Percentiles rank a stretch among this genome's conserved stretches.
These are phyloP conservation scores for Deinandra increscens DNA, from an alignment of 129 eudicot species.

Conservation along the genomic window DNA sequence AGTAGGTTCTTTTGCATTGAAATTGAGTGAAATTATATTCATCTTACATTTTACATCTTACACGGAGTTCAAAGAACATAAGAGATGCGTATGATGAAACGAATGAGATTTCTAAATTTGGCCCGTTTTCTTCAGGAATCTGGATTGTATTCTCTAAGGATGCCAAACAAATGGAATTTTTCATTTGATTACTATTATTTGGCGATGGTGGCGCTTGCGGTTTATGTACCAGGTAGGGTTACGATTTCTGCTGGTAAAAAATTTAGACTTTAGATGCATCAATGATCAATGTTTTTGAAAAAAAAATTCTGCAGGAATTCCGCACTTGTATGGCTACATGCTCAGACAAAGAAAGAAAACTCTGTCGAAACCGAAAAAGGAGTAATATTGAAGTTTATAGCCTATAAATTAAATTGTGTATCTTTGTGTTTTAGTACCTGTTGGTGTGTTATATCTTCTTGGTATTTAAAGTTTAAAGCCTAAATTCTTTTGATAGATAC, in stretches of 20 bases:
- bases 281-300: not conserved
- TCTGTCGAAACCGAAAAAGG: conserved; percentile 69
- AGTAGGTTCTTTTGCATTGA: not conserved
- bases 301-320: conserved; percentile 56
- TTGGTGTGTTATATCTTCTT: not conserved
- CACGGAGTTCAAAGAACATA: not conserved
- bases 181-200: conserved; percentile 72
- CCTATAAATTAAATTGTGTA: conserved; percentile 13
- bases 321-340: conserved; percentile 88
- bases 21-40: not conserved
- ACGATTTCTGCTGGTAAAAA: not conserved
- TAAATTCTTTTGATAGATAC: not conserved
- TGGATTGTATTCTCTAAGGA: conserved; percentile 62
- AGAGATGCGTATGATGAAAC: not conserved
- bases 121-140: conserved; percentile 48
- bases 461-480: not conserved
- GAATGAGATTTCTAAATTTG: conserved; percentile 13
- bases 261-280: not conserved
- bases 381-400: conserved; percentile 23
- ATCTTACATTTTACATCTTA: not conserved
- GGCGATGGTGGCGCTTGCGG: conserved; percentile 60
- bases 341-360: conserved; percentile 86
- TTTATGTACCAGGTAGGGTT: conserved; percentile 70
- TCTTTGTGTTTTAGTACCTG: conserved; percentile 21
- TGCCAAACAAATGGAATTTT: conserved; percentile 97